phyloP scores from a whole-genome alignment of 2,329 filamentous ascomycete genomes.

The Davidsoniella neocaledoniae region DNA sequence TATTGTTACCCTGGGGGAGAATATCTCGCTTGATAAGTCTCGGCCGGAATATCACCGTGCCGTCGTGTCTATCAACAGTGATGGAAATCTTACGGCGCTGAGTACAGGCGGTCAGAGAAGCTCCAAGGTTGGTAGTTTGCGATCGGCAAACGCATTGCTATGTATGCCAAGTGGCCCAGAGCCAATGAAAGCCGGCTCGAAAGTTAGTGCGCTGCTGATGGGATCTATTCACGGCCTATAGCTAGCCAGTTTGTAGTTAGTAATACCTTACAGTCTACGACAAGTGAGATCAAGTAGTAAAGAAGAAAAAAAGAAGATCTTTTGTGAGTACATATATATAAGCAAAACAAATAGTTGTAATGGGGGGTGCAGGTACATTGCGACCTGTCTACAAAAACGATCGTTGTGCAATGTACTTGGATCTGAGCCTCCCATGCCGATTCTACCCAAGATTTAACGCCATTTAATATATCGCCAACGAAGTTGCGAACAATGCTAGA shows the following conservation, averaged over 20 bases:
- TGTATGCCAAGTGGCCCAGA: slow-evolving; percentile 52
- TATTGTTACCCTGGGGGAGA: slow-evolving; percentile 52
- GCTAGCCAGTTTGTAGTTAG: not conserved
- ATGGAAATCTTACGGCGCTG: slow-evolving; percentile 53
- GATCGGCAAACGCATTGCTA: slow-evolving; percentile 72
- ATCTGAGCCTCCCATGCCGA: slow-evolving; percentile 5
- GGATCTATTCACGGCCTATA: slow-evolving; percentile 11
- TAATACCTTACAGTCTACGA: not conserved
- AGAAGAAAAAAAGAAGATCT: too few relatives aligned
- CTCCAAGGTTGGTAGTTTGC: slow-evolving; percentile 74
- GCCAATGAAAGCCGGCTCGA: slow-evolving; percentile 48
- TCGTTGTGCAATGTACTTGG: not conserved
- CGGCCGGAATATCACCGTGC: slow-evolving; percentile 86
- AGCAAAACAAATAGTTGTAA: slow-evolving; percentile 4
- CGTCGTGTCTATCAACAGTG: slow-evolving; percentile 44
- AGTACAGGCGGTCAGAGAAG: slow-evolving; percentile 87
- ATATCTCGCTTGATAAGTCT: slow-evolving; percentile 55
- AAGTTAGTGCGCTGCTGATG: slow-evolving; percentile 69
- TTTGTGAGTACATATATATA: not conserved
- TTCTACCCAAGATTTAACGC: slow-evolving; percentile 11
- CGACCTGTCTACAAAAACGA: slow-evolving; percentile 1
- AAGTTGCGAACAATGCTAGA: slow-evolving; percentile 8
- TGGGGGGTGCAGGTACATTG: not conserved
- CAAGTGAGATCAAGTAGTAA: not conserved
- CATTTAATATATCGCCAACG: slow-evolving; percentile 9